A percentile compares a stretch with the other conserved stretches of the same genome.
phyloP scores from a whole-genome alignment of 177 flowering plant species.

The Vitis hybrid region DNA sequence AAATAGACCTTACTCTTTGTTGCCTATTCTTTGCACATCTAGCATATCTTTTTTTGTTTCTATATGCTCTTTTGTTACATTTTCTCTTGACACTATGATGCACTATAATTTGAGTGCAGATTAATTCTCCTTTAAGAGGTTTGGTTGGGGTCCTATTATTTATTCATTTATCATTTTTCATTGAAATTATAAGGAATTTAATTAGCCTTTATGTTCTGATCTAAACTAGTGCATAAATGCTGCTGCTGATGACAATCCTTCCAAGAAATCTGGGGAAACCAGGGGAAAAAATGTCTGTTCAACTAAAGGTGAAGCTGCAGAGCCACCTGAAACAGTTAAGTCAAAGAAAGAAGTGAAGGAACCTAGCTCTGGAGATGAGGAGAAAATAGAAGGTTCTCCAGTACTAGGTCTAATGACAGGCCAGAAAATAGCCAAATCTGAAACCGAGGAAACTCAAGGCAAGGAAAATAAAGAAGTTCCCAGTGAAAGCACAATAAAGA shows the following conservation, averaged over 20 bases:
- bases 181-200: neutral
- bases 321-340: constrained; percentile 28
- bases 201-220: neutral
- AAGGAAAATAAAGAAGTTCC: constrained; percentile 25
- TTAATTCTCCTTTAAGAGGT: neutral
- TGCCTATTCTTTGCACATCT: too few relatives aligned
- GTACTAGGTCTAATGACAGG: constrained; percentile 55
- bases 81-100: too few relatives aligned
- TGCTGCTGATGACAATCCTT: constrained; percentile 32
- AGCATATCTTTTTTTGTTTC: too few relatives aligned
- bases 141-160: neutral
- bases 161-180: neutral
- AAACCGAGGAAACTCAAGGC: constrained; percentile 24
- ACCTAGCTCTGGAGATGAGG: constrained; percentile 40
- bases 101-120: too few relatives aligned
- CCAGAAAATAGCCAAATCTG: constrained; percentile 26
- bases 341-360: constrained; percentile 32
- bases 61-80: too few relatives aligned
- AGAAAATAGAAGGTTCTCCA: constrained; percentile 60
- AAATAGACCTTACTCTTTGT: too few relatives aligned
- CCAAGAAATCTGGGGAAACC: constrained; percentile 36
- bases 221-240: constrained; percentile 47
- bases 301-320: constrained; percentile 23
- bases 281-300: constrained; percentile 21
- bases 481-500: constrained; percentile 49